phyloP scores from a whole-genome alignment of 257 asterid species.

The Solanum peruvianum region DNA sequence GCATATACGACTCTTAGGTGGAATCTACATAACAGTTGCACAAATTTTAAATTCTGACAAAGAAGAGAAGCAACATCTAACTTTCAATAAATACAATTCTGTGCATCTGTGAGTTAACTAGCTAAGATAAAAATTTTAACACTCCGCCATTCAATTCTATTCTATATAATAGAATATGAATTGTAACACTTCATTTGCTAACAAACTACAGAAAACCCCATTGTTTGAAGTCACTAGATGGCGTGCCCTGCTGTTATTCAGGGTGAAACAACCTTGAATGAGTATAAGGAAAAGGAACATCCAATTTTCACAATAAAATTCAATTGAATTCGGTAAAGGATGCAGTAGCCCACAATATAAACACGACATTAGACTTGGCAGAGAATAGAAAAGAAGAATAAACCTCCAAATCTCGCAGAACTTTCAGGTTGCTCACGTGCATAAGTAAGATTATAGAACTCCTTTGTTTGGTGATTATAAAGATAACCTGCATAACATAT shows the following conservation, averaged over 20 bases:
- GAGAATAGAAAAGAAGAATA: conserved; percentile 1
- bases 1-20: too few species aligned
- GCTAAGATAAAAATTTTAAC: background rate
- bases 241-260: background rate
- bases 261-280: background rate
- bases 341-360: background rate
- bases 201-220: background rate
- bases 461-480: conserved; percentile 89
- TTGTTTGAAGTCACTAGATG: background rate
- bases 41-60: background rate
- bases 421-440: conserved; percentile 95
- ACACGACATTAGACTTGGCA: background rate
- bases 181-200: background rate
- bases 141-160: background rate
- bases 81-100: background rate
- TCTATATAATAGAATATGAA: background rate
- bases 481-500: conserved; percentile 69
- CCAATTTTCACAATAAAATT: background rate
- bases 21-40: background rate
- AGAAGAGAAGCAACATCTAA: background rate
- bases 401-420: conserved; percentile 90
- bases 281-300: background rate
- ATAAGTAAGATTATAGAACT: conserved; percentile 87
- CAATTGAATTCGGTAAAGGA: background rate
- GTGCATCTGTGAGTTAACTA: background rate